A percentile compares a stretch with the other conserved stretches of the same genome.
phyloP scores from a whole-genome alignment of 1,284 basidiomycete genomes.

The Phellopilus nigrolimitatus region DNA sequence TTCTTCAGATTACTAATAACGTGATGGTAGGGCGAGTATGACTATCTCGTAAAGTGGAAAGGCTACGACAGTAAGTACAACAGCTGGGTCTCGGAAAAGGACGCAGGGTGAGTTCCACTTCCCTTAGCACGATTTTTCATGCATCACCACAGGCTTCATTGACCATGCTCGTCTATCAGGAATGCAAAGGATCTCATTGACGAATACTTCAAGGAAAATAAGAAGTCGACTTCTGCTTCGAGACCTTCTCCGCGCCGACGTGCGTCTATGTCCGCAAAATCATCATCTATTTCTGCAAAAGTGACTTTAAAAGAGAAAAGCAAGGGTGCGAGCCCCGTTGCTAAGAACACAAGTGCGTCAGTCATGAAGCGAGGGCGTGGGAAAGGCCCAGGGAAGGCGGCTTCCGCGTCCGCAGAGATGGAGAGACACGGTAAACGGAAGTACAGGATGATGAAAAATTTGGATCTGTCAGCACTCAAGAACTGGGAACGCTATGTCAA shows the following conservation, averaged over 20 bases:
- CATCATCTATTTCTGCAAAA: no score
- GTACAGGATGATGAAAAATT: slow-evolving; percentile 45
- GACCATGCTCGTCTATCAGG: slow-evolving; percentile 30
- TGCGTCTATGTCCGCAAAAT: slow-evolving; percentile 30
- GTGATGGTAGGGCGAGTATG: slow-evolving; percentile 18
- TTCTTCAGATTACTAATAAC: neutral
- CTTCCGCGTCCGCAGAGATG: slow-evolving; percentile 21
- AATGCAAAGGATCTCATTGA: slow-evolving; percentile 63
- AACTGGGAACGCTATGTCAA: slow-evolving; percentile 62
- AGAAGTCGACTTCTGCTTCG: slow-evolving; percentile 32
- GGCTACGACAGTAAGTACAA: slow-evolving; percentile 26
- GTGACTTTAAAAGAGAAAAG: slow-evolving; percentile 1
- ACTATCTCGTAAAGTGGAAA: slow-evolving; percentile 29
- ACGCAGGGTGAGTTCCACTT: slow-evolving; percentile 24
- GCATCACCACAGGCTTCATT: slow-evolving; percentile 4
- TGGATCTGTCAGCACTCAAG: slow-evolving; percentile 32
- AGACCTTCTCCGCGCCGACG: slow-evolving; percentile 37
- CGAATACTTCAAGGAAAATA: slow-evolving; percentile 48
- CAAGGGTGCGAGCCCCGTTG: slow-evolving; percentile 4
- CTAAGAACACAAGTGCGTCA: slow-evolving; percentile 10
- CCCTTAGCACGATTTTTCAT: neutral
- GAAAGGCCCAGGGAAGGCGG: slow-evolving; percentile 22
- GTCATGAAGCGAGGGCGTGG: slow-evolving; percentile 38
- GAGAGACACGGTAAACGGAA: slow-evolving; percentile 30
- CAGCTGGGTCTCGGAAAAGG: slow-evolving; percentile 26